These are phyloP conservation scores for Xylaria grammica DNA, from an alignment of 495 filamentous ascomycete species.

Conservation along the genomic window DNA sequence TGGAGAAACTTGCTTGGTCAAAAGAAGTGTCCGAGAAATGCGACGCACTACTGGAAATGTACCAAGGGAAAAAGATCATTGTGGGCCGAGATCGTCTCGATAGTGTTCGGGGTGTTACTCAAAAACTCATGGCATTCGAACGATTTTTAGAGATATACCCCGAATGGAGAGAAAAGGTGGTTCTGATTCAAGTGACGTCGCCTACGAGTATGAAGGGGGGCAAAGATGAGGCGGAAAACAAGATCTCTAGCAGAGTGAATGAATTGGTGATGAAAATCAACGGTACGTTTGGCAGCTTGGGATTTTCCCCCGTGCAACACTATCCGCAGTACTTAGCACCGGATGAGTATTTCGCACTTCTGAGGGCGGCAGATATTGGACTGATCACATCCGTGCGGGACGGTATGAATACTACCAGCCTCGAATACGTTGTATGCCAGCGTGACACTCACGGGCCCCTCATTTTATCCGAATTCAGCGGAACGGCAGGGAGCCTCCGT, in stretches of 20 bases:
- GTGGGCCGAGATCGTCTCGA: conserved; percentile 93
- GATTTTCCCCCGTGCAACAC: conserved; percentile 87
- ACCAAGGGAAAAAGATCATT: conserved; percentile 85
- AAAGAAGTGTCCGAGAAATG: conserved; percentile 69
- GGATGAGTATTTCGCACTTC: conserved; percentile 88
- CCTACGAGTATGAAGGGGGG: conserved; percentile 79
- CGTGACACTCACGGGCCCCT: conserved; percentile 80
- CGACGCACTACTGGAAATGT: conserved; percentile 70
- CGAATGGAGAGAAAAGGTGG: conserved; percentile 89
- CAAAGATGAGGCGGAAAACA: conserved; percentile 70
- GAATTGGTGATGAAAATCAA: conserved; percentile 91
- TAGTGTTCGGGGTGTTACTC: conserved; percentile 84
- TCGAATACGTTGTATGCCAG: conserved; percentile 93
- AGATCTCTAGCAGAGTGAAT: conserved; percentile 80
- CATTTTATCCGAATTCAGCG: conserved; percentile 94
- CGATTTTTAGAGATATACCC: conserved; percentile 85
- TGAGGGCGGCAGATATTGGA: conserved; percentile 85
- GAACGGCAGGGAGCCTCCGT: conserved; percentile 82
- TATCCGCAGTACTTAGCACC: conserved; percentile 87
- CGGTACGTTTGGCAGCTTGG: conserved; percentile 81
- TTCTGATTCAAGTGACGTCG: conserved; percentile 91
- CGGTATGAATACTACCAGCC: conserved; percentile 94
- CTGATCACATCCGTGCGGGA: conserved; percentile 91
- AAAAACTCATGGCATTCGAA: conserved; percentile 93
- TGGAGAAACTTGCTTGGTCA: conserved; percentile 72